Evolutionary conservation across 2,329 filamentous ascomycete species (phyloP), one percentile per base, ranked within the genome.

Genomic region (Daldinia sp.): DNA sequence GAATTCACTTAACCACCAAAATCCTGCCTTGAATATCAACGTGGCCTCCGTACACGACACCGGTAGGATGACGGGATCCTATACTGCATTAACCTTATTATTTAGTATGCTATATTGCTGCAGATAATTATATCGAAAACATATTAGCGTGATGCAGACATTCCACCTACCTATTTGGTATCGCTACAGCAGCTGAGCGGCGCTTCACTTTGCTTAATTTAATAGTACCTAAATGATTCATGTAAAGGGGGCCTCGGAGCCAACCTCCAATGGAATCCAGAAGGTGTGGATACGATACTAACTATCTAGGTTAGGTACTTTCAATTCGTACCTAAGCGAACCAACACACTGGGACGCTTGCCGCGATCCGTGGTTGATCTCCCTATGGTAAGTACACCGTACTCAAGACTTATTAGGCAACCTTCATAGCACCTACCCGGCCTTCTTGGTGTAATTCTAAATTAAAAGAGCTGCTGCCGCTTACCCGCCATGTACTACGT

Each of bases 311-410:
- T n/a, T 43, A 48, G 3, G 10, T 30, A 48, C 25, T n/a, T 32
- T 39, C 49, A 54, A 21, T 39, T 39, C 25, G 47, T 52, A 53
- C 55, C 21, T 62, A 63, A 59, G 58, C 57, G 61, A 67, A 58
- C 63, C 63, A 58, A 66, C 27, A 37, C 23, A n/a, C 56, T 51
- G 63, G 63, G 57, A 63, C 63, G 25, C 45, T 63, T 59, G 29
- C 55, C 51, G 54, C 47, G 55, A 65, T 45, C 58, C 59, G 51
- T 47, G 32, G 29, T 50, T 58, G 50, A 55, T 54, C 47, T 21
- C 41, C 23, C 21, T 25, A 54, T 11, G 48, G 53, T 54, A 61
- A 23, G 47, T 10, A 41, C 39, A 23, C 17, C 7, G 2, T 13
- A 25, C 23, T 23, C 8, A 34, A 34, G 8, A 25, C 4, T n/a